Conservation (phyloP, 2,329 filamentous ascomycete species). For the Scedosporium aurantiacum region DNA sequence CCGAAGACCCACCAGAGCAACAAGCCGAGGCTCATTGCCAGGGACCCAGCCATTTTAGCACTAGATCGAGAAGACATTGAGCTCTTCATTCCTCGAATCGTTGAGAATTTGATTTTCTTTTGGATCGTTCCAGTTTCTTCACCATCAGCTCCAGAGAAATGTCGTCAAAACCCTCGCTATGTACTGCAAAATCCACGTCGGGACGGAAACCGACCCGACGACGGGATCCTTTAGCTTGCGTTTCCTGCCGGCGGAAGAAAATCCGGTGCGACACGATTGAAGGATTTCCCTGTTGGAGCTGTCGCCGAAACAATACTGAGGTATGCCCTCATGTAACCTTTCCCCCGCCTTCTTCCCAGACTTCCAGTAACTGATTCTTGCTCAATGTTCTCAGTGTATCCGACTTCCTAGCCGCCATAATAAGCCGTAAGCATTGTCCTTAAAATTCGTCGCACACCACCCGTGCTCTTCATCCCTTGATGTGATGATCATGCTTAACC, state of each 20-base stretch:
- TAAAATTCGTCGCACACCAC: not conserved
- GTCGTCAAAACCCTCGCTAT: not conserved
- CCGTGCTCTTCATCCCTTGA: not conserved
- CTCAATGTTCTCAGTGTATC: not conserved
- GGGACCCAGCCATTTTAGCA: no score
- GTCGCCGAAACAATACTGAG: constrained; percentile 7
- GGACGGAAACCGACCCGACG: not conserved
- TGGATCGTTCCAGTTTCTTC: not conserved
- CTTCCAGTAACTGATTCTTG: not conserved
- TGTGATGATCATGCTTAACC: not conserved
- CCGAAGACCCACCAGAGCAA: no score
- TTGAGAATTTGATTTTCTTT: not conserved
- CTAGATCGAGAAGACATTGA: no score
- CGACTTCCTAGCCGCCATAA: not conserved
- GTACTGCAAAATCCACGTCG: not conserved
- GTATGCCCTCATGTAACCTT: constrained; percentile 1
- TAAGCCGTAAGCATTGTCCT: not conserved
- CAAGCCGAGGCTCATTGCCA: no score
- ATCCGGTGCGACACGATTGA: constrained; percentile 9
- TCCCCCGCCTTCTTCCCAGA: not conserved
- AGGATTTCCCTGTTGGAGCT: constrained; percentile 9
- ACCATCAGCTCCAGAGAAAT: not conserved
- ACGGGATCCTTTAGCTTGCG: constrained; percentile 8
- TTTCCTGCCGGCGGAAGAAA: constrained; percentile 9
- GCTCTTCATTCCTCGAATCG: no score